Conservation (phyloP, 208 protist genomes). For the Herpetomonas samuelpessoai region DNA sequence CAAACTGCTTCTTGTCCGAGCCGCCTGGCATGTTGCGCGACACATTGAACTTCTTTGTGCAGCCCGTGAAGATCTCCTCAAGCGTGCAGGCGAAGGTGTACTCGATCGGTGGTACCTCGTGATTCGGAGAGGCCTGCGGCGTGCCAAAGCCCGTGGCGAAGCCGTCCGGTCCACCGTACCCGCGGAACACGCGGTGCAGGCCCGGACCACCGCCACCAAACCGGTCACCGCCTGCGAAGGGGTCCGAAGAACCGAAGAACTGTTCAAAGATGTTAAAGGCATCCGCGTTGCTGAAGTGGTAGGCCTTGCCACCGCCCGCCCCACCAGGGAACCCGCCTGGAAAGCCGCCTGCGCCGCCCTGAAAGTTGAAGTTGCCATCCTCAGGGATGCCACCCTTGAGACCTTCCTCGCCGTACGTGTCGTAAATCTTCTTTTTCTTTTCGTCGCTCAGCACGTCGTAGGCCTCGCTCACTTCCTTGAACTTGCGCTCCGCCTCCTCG, state of each 20-base stretch:
- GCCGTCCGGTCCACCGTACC: constrained; percentile 74
- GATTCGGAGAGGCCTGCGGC: constrained; percentile 82
- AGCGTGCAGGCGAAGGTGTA: constrained; percentile 93
- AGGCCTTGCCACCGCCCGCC: constrained; percentile 27
- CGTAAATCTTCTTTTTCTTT: constrained; percentile 97
- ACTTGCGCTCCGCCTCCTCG: constrained; percentile 86
- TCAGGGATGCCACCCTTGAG: constrained; percentile 85
- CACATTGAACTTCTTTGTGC: constrained; percentile 93
- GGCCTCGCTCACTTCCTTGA: constrained; percentile 94
- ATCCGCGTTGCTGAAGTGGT: constrained; percentile 72
- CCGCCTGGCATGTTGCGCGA: constrained; percentile 76
- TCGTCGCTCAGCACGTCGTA: constrained; percentile 97
- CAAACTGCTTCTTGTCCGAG: constrained; percentile 85
- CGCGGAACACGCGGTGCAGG: constrained; percentile 79
- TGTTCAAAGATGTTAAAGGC: constrained; percentile 89
- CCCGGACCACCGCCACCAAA: constrained; percentile 85
- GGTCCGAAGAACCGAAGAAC: constrained; percentile 78
- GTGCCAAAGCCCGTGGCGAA: constrained; percentile 71
- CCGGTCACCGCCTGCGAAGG: constrained; percentile 78
- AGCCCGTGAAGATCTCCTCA: constrained; percentile 98
- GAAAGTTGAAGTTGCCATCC: constrained; percentile 34
- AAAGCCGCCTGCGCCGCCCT: constrained; percentile 59
- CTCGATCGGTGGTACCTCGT: constrained; percentile 84
- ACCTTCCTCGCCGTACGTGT: constrained; percentile 96
- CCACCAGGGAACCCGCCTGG: constrained; percentile 50